phyloP scores from a whole-genome alignment of 768 basidiomycete species.

The Leccinum rimulosum region DNA sequence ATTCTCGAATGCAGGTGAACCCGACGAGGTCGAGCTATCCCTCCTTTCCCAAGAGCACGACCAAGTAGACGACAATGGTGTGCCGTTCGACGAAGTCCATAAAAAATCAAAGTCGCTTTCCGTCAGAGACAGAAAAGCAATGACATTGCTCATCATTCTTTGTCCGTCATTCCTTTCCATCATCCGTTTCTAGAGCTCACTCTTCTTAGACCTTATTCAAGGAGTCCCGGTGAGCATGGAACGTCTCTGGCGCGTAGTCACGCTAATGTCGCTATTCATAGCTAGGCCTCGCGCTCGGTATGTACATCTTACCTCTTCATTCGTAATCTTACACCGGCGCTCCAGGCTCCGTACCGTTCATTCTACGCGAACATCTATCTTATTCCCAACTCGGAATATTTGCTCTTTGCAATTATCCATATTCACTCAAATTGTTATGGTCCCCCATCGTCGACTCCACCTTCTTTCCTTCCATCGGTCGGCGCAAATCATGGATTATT shows the following conservation, averaged over 20 bases:
- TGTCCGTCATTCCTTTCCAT: constrained; percentile 54
- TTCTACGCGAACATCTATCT: constrained; percentile 91
- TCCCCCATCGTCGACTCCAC: constrained; percentile 95
- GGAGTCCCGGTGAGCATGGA: constrained; percentile 76
- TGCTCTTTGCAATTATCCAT: constrained; percentile 89
- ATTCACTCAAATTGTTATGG: constrained; percentile 96
- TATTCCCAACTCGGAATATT: constrained; percentile 97
- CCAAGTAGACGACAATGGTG: constrained; percentile 39
- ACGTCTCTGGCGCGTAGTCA: constrained; percentile 6
- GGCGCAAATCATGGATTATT: constrained; percentile 98
- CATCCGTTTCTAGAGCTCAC: constrained; percentile 15
- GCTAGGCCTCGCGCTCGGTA: constrained; percentile 89
- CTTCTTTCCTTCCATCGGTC: constrained; percentile 79
- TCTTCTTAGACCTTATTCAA: constrained; percentile 65
- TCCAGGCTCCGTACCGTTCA: constrained; percentile 91
- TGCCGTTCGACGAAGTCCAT: constrained; percentile 32
- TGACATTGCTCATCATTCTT: constrained; percentile 80
- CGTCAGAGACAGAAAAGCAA: constrained; percentile 76
- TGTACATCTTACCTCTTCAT: constrained; percentile 12
- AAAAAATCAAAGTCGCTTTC: constrained; percentile 53
- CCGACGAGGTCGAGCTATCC: constrained; percentile 61
- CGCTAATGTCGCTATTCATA: constrained; percentile 27
- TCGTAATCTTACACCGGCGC: constrained; percentile 6
- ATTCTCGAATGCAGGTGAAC: constrained; percentile 27
- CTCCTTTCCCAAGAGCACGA: constrained; percentile 56